Evolutionary conservation across 345 rosid genomes (phyloP).

Genomic region (Firmiana major): DNA sequence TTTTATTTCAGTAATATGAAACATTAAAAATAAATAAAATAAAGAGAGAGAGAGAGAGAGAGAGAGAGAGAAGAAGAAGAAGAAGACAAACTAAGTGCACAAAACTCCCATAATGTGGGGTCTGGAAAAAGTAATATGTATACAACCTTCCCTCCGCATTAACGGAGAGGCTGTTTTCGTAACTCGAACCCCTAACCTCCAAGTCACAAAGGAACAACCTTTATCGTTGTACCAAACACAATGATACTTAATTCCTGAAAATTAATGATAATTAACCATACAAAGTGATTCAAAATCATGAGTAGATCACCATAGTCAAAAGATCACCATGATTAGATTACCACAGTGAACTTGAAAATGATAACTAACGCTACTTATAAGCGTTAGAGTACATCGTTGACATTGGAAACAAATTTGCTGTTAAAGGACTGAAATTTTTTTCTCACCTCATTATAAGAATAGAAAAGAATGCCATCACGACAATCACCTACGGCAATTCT

Average conservation of each 20-base stretch:
- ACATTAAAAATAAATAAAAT: too few relatives aligned
- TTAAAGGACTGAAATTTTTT: constrained; percentile 6
- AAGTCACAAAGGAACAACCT: too few relatives aligned
- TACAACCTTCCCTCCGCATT: too few relatives aligned
- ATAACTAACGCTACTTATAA: neutral
- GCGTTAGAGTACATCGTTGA: neutral
- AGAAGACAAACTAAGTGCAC: too few relatives aligned
- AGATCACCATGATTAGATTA: neutral
- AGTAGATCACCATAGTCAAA: neutral
- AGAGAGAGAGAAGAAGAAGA: too few relatives aligned
- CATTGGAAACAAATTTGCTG: neutral
- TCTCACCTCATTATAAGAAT: constrained; percentile 81
- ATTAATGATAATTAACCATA: neutral
- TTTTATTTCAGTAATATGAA: neutral
- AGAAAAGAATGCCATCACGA: constrained; percentile 96
- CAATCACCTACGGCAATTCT: constrained; percentile 98
- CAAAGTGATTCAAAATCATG: neutral
- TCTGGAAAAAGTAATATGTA: too few relatives aligned
- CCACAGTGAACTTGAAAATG: neutral
- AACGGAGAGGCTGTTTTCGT: too few relatives aligned
- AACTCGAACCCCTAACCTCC: too few relatives aligned
- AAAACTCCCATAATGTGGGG: too few relatives aligned
- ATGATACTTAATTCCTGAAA: neutral
- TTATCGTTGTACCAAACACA: neutral
- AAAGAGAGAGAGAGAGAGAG: too few relatives aligned